Base-by-base conservation (phyloP, 2,329 filamentous ascomycete species). In the Fusarium sp. region DNA sequence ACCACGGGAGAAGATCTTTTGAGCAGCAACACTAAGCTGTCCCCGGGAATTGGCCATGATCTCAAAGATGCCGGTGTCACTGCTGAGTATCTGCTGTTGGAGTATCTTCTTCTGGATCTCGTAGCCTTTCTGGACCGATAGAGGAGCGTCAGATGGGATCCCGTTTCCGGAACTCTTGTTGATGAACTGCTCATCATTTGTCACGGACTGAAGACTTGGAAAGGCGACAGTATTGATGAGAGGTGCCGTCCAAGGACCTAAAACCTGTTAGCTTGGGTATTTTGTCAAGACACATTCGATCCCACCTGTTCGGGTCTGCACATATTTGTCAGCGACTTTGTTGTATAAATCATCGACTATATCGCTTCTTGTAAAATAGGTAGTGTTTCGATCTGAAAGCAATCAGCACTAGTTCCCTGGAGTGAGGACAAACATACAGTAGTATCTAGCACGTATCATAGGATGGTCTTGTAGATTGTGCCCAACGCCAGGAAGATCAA, bases 391-490 rank as follows among this genome's bases (percentile, higher is more conserved):
- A 5, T 61, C 58, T 57, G 27, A 11, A 6, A 8, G 17, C 9
- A 4, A 32, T 61, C 1, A 61, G 33, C 9, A 9, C 3, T 2
- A 8, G 4, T 4, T 14, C 14, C 6, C 19, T 2, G 9, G 4
- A 23, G 33, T 7, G 10, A 10, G 0, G 6, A 2, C 4, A 10
- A 14, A 15, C 51, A 35, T 19, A 57, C 57, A 61, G 35, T 51
- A 45, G 6, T 62, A 61, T 13, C 41, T 53, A 5, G 38, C 47
- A 11, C 48, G 39, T 5, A 57, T 17, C 59, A 61, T 61, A 4
- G 57, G 53, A 25, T 63, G 57, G 11, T 61, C 57, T 31, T 63
- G 57, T 3, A 63, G 33, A 25, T 63, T 61, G 17, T 57, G 38
- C 14, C 59, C 53, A 15, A 61, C 45, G 2, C 48, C 48, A n/a